Base-by-base conservation (phyloP, 163 green algal genomes). In the Picocystis sp. region DNA sequence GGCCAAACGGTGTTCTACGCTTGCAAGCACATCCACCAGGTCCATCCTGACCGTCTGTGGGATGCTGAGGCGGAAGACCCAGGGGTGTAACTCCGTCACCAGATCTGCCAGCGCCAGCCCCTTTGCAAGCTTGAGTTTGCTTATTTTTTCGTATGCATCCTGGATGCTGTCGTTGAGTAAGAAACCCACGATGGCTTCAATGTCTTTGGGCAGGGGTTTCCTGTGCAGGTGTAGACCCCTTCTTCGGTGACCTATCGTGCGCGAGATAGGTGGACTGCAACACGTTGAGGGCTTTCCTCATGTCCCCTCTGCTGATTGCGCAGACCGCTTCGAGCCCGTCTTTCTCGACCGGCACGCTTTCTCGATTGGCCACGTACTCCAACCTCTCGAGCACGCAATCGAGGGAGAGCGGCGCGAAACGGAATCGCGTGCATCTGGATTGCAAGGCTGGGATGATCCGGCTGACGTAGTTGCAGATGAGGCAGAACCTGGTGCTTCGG, bases 381-480 rank as follows among this genome's bases (percentile, higher is more conserved):
- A 98, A 61, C 13, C 89, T 64, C 3, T 65, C 55, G 21, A 52
- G 55, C 24, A 97, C 85, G 47, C 82, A 74, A 9, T 67, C 29
- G 17, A 67, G 50, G 0, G 72, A 61, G 56, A 99, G 70, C 2
- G 89, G 89, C 13, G 84, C 72, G 60, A 97, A 97, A 41, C 91
- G 71, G 75, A 99, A 97, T 50, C 81, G 72, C 22, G 87, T 97
- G 72, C 89, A 97, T n/a, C 90, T 73, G 0, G 80, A 93, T 71
- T 97, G 89, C 58, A 99, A 69, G 10, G 91, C 91, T 15, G 91
- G 89, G 65, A 99, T 96, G 62, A 99, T 86, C 66, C 95, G 95
- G 67, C 60, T 81, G n/a, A 94, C 86, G 62, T 97, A 95, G 74
- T 99, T 99, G 76, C 90, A 94, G 66, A 99, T 98, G 33, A 99